A percentile compares a stretch with the other conserved stretches of the same genome.
phyloP scores from a whole-genome alignment of 176 grass and related monocot species.

The Puccinellia tenuiflora region DNA sequence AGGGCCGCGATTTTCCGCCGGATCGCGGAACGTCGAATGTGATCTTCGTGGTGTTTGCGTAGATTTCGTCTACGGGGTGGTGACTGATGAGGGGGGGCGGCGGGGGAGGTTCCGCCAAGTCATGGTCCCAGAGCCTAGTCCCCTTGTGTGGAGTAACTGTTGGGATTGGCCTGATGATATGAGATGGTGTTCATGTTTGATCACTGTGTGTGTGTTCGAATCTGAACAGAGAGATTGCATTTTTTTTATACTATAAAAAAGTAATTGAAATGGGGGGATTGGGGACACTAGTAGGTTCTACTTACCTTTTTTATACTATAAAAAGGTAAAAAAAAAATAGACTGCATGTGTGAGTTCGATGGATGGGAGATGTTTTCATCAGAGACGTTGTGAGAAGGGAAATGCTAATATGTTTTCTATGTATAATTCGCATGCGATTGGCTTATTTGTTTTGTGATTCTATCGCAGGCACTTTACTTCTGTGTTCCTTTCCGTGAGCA shows the following conservation, averaged over 20 bases:
- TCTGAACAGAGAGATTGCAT: not conserved
- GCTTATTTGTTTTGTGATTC: not conserved
- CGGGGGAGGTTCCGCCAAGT: not conserved
- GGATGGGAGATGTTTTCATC: not conserved
- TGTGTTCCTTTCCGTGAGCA: slow-evolving; percentile 86
- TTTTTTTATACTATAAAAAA: too few relatives aligned
- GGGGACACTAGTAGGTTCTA: not conserved
- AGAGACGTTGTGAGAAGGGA: not conserved
- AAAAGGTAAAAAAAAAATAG: too few relatives aligned
- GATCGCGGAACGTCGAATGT: slow-evolving; percentile 14
- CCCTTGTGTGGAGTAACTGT: too few relatives aligned
- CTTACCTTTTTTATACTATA: too few relatives aligned
- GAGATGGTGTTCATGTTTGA: not conserved
- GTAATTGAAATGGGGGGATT: not conserved
- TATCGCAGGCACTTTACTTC: slow-evolving; percentile 68
- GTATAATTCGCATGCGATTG: not conserved
- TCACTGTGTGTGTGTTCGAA: not conserved
- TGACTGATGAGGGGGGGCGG: not conserved
- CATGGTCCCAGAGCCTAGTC: not conserved
- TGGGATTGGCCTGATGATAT: not conserved
- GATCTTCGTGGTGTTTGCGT: not conserved
- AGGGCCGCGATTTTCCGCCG: not conserved
- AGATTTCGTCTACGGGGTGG: not conserved
- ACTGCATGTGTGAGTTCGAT: not conserved
- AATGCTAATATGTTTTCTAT: not conserved